Evolutionary conservation across 306 rosid genomes (phyloP).

Genomic region (Casuarina cunninghamiana): DNA sequence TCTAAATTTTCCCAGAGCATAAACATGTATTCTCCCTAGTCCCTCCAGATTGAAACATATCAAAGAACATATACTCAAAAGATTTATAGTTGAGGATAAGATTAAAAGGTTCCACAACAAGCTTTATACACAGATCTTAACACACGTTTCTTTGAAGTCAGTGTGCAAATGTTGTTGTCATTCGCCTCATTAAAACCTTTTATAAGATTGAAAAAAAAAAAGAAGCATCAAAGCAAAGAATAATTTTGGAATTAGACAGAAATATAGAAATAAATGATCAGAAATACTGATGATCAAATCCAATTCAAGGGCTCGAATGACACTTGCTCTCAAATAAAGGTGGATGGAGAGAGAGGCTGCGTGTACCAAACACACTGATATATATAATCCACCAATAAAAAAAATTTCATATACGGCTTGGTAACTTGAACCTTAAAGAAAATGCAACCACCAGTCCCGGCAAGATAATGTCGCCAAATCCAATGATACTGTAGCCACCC

Average conservation of each 20-base stretch:
- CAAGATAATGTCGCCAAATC: conserved; percentile 95
- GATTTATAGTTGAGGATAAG: not conserved
- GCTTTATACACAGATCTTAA: not conserved
- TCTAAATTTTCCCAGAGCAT: conserved; percentile 6
- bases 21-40: conserved; percentile 6
- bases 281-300: not conserved
- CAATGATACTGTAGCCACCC: conserved; percentile 99
- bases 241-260: not conserved
- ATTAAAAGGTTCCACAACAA: not conserved
- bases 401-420: conserved; percentile 25
- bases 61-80: not conserved
- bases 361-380: not conserved
- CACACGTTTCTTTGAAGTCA: not conserved
- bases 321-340: not conserved
- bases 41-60: conserved; percentile 1
- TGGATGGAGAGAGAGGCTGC: not conserved
- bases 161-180: not conserved
- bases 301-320: not conserved
- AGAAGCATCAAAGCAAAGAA: not conserved
- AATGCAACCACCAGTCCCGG: conserved; percentile 96
- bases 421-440: conserved; percentile 68
- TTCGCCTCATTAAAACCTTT: not conserved
- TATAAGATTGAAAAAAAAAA: not conserved
- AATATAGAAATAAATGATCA: not conserved
- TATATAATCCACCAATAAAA: not conserved